Evolutionary conservation across 441 rosid species (phyloP), one percentile per base, ranked within the genome.

Genomic region (Lepidium campestre): DNA sequence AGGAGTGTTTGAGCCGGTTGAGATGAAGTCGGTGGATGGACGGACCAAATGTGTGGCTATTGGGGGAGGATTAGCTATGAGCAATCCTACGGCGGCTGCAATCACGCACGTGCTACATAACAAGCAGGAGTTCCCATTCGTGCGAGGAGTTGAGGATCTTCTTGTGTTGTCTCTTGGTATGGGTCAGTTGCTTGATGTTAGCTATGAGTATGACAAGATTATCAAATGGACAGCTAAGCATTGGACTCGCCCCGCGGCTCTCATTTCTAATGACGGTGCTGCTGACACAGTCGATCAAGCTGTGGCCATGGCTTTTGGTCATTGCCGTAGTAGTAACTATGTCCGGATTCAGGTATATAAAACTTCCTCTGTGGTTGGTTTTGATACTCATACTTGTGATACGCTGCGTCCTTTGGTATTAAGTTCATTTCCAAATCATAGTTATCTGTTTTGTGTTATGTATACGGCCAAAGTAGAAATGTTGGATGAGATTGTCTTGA

Each of bases 21-120:
- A 58, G 75, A 80, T 93, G 89, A 68, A 62, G 72, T 93, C 98
- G 0, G 76, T 90, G 0, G 96, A 90, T 29, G 87, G 90, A 27
- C 85, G 65, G 70, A 90, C 93, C 36, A 69, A 68, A 62, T 93
- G 98, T 73, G 65, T 90, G 52, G 98, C 97, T 7, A 85, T 93
- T n/a, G 97, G 87, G 29, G 97, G 98, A 13, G 95, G 93, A 1
- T 62, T 91, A 35, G 90, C 90, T 2, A 90, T 86, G 98, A 87
- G 79, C 64, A 93, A 93, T 67, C 98, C 97, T 10, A 72, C 98
- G 2, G 85, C 94, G 2, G 98, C 98, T 12, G 97, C 98, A 10
- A 89, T 93, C 39, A 93, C 98, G 47, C 98, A 93, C 80, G 98
- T 93, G 70, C 70, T 93, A 53, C 98, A 93, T 31, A 93, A 93